Evolutionary conservation across 331 rosid species (phyloP), one percentile per base, ranked within the genome.

Genomic region (Cydonia oblonga): DNA sequence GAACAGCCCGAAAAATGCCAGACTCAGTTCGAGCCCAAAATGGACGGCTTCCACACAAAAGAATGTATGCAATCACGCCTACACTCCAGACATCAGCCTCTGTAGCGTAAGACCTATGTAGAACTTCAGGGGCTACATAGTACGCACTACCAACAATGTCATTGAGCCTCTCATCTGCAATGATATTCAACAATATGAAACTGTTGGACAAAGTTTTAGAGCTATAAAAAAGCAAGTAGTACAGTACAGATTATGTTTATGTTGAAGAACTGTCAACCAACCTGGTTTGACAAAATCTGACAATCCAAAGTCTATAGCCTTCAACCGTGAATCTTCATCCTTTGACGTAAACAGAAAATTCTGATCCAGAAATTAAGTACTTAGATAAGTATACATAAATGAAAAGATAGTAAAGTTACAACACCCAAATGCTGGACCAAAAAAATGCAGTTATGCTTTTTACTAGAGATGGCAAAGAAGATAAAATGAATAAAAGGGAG

Each of bases 81-180:
- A 93, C 80, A 66, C 98, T 93, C 98, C 98, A 93, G 33, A 87
- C 83, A 54, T 93, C 98, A 51, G 98, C 98, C 79, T 90, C 98
- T 42, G 98, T 86, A 54, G 84, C 85, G 82, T 90, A 93, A 64
- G 97, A 85, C 80, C 97, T 86, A 68, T 88, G 98, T 52, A 93
- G 84, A 77, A 93, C 98, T 85, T 93, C 98, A 1, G 98, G 98
- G 73, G 98, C 97, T 25, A 93, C 97, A 73, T 93, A 93, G 83
- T 93, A 93, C n/a, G 98, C 98, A 53, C 98, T 93, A 71, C 98
- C 98, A 81, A 90, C 98, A 66, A 90, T 90, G 76, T 93, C 98
- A 28, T 90, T 90, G 57, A 93, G 98, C 84, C 89, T 87, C 75
- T 89, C 97, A 79, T 93, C 98, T 93, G 92, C 72, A 77, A 88